Evolutionary conservation across 768 basidiomycete genomes (phyloP), one percentile per base, ranked within the genome.

Genomic region (Cyclocybe aegerita): DNA sequence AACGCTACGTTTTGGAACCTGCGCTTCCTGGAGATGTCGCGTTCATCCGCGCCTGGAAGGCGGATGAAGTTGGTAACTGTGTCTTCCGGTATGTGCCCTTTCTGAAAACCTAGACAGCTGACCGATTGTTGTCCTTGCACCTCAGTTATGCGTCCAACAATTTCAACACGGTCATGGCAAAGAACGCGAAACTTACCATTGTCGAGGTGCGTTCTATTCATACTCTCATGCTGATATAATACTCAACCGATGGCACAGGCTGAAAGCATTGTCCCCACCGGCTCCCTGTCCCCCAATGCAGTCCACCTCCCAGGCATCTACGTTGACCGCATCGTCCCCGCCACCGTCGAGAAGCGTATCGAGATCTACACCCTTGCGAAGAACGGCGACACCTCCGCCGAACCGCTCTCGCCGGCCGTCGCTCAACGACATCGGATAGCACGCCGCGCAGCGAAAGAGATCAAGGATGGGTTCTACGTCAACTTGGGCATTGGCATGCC

Each of bases 401-500:
- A 74, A 12, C 76, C 78, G 57, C 79, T 82, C 57, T 80, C 76
- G 34, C 65, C 74, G 14, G 81, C 80, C 14, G 67, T 74, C 43
- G 76, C 75, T 39, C 74, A 79, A 56, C 78, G 88, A 47, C 84
- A 85, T 54, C 80, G 85, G 50, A 94, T 94, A 59, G 93, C 90
- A 11, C 83, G 78, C 55, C 86, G 93, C 12, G 93, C 93, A 1
- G 93, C 93, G 2, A 90, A 85, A 72, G 93, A 95, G 70, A 82
- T 94, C 60, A 84, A 84, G 65, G 85, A 94, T 61, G 93, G 92
- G 0, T 92, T 78, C 73, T 86, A 92, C 54, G 91, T 93, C 53
- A 94, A 94, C 56, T 72, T 94, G 49, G 92, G 92, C 29, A 92
- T 94, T 57, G 92, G 92, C 17, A 94, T 94, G 83, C 92, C 91